Base-by-base conservation (phyloP, 2,329 filamentous ascomycete genomes). In the Thelonectria discophora region DNA sequence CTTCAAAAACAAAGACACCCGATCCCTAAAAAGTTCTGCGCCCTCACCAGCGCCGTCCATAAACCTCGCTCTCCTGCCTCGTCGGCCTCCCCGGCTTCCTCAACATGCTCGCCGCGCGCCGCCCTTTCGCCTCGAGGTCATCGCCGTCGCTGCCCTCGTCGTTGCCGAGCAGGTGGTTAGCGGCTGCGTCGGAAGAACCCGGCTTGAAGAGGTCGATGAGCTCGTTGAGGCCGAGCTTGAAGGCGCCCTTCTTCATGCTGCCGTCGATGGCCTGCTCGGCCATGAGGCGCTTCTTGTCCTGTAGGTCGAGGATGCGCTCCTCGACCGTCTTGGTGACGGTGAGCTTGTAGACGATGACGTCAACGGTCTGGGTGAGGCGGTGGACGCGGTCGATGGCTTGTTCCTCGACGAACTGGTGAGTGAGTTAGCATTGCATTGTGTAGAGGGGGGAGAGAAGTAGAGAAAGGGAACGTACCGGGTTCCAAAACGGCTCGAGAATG, bases 371-470 rank as follows among this genome's bases (percentile, higher is more conserved):
- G 42, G 97, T 98, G 55, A 99, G 89, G n/a, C 95, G 93, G 75
- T 99, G 95, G 24, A 99, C 95, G 56, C 95, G 93, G 77, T 99
- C 95, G 69, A 99, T 99, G 50, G 95, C 95, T 82, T 99, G 95
- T 76, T 99, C 95, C 81, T 99, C 95, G 34, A 99, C 93, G 73
- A 99, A 99, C 86, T 92, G 58, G 13, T 8, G 27, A 56, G 45
- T 32, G 6, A 5, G 65, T 66, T 54, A 67, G 59, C 3, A 58
- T 37, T 39, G 13, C n/a, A 24, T 24, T 24, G 21, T 6, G 13
- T 7, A 8, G 39, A 39, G 18, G 5, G 21, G 55, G 21, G 3
- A 21, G 15, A 42, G 3, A 24, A 48, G 10, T 6, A 32, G 27
- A 21, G 15, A 11, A 9, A n/a, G 11, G 18, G 11, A 81, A 81